phyloP scores from a whole-genome alignment of 148 eudicot species.

The Simmondsia chinensis region DNA sequence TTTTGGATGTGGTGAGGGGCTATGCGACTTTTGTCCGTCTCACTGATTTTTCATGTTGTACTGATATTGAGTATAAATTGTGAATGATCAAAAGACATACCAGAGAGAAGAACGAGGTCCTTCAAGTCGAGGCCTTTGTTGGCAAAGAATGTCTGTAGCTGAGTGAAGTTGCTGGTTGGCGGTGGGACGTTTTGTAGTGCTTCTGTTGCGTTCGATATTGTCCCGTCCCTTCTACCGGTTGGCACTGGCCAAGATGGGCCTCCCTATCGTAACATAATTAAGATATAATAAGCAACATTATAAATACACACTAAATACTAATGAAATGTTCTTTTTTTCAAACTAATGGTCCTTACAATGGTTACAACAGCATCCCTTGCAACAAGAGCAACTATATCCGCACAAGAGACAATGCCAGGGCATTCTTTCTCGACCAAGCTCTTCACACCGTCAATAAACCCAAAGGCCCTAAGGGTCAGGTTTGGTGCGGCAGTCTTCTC shows the following conservation, averaged over 20 bases:
- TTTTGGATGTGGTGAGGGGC: too few relatives aligned
- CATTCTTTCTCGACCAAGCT: background rate
- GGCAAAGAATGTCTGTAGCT: slow-evolving; percentile 24
- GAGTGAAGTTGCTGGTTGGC: slow-evolving; percentile 29
- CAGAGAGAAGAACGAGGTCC: slow-evolving; percentile 46
- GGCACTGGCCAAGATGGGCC: slow-evolving; percentile 44
- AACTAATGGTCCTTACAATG: too few relatives aligned
- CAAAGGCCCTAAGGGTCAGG: background rate
- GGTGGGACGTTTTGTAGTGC: slow-evolving; percentile 31
- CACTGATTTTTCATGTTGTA: too few relatives aligned
- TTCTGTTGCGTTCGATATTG: slow-evolving; percentile 26
- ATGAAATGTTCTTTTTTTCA: too few relatives aligned
- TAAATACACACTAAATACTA: too few relatives aligned
- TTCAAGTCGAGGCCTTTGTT: slow-evolving; percentile 32
- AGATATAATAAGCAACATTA: too few relatives aligned
- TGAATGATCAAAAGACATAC: too few relatives aligned
- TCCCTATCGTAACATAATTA: too few relatives aligned
- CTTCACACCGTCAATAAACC: slow-evolving; percentile 2
- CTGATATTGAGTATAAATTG: too few relatives aligned
- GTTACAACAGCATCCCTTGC: slow-evolving; percentile 6
- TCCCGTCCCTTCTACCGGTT: slow-evolving; percentile 47
- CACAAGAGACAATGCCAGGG: slow-evolving; percentile 4
- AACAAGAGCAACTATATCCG: slow-evolving; percentile 5
- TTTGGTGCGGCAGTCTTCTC: slow-evolving; percentile 11
- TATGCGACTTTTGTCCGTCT: too few relatives aligned